Evolutionary conservation across 1,139 yeast species (phyloP).

Genomic region (Candida neerlandica): DNA sequence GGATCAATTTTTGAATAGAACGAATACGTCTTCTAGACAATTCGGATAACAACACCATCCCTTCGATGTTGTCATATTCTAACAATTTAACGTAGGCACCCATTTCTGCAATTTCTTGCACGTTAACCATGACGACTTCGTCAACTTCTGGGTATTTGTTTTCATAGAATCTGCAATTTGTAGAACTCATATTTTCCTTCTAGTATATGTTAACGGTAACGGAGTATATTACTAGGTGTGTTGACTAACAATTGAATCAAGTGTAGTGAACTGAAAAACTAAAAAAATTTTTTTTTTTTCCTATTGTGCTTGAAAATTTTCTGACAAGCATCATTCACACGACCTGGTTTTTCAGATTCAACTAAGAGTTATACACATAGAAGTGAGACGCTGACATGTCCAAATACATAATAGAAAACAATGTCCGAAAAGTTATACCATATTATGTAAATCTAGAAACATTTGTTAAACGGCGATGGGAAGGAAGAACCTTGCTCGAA

Average conservation of each 20-base stretch:
- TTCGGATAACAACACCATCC: slow-evolving; percentile 96
- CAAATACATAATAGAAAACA: slow-evolving; percentile 33
- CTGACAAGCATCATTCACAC: neutral
- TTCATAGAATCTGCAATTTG: slow-evolving; percentile 95
- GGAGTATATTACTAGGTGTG: neutral
- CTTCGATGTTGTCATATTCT: slow-evolving; percentile 97
- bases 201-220: neutral
- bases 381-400: slow-evolving; percentile 9
- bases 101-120: slow-evolving; percentile 97
- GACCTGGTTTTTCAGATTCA: neutral
- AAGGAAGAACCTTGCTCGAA: slow-evolving; percentile 43
- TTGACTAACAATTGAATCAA: slow-evolving; percentile 1
- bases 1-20: slow-evolving; percentile 93
- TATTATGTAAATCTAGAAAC: slow-evolving; percentile 44
- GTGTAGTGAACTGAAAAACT: neutral
- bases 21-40: slow-evolving; percentile 98
- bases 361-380: neutral
- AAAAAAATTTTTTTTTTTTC: neutral
- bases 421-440: slow-evolving; percentile 49
- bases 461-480: slow-evolving; percentile 53
- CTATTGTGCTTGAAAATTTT: slow-evolving; percentile 3
- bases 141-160: slow-evolving; percentile 99
- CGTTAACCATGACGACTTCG: slow-evolving; percentile 98
- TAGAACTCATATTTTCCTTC: slow-evolving; percentile 65
- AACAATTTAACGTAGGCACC: slow-evolving; percentile 94